Evolutionary conservation across 2,329 filamentous ascomycete species (phyloP).

Genomic region (Diaporthe citriasiana): DNA sequence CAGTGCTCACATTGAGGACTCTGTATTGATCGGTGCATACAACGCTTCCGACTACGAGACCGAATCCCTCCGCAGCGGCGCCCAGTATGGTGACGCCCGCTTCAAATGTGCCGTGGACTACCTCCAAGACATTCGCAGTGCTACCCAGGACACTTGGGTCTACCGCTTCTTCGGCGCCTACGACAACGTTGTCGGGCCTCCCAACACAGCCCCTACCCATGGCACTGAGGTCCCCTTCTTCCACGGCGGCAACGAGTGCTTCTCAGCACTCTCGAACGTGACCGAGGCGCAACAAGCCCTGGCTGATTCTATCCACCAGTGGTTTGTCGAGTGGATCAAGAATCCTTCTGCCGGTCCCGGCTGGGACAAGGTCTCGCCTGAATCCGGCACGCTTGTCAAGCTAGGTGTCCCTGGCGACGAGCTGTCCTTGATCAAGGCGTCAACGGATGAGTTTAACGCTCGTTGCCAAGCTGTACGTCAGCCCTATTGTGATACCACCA

Average conservation of each 20-base stretch:
- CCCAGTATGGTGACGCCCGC: conserved; percentile 60
- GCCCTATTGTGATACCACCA: not conserved
- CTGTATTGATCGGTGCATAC: conserved; percentile 52
- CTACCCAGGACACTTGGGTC: conserved; percentile 56
- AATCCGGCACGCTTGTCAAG: conserved; percentile 50
- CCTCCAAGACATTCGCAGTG: conserved; percentile 55
- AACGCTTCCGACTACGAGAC: conserved; percentile 52
- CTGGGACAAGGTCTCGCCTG: conserved; percentile 53
- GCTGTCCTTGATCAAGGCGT: conserved; percentile 48
- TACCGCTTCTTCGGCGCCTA: conserved; percentile 60
- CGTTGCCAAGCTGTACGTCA: conserved; percentile 49
- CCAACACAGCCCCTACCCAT: conserved; percentile 54
- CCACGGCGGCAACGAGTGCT: conserved; percentile 60
- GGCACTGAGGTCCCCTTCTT: conserved; percentile 61
- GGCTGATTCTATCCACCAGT: conserved; percentile 57
- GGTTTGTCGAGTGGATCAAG: conserved; percentile 61
- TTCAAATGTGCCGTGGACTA: conserved; percentile 60
- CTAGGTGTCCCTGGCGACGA: conserved; percentile 54
- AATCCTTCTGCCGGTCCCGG: conserved; percentile 57
- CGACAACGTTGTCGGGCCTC: conserved; percentile 54
- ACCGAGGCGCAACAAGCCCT: conserved; percentile 56
- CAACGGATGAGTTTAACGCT: conserved; percentile 51
- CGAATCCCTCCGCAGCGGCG: conserved; percentile 57
- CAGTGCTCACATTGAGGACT: conserved; percentile 54
- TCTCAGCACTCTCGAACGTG: conserved; percentile 50